phyloP scores from a whole-genome alignment of 305 asterid genomes.

The Rubia balearica region DNA sequence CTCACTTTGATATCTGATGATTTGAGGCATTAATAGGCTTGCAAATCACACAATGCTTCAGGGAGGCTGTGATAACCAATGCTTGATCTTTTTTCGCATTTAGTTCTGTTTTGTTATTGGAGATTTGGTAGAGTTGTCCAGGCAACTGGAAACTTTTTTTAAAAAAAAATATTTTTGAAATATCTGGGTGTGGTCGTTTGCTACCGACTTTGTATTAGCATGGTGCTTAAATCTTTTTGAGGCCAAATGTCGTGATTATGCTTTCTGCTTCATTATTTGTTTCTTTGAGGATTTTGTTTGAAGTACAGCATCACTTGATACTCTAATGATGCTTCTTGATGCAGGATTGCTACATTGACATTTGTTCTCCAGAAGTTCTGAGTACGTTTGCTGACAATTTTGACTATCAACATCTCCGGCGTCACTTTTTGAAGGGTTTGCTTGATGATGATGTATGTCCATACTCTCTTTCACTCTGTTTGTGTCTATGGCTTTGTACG shows the following conservation, averaged over 20 bases:
- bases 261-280: not conserved
- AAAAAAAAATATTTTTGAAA: too few relatives aligned
- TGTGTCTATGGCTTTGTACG: not conserved
- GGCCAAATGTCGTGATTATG: not conserved
- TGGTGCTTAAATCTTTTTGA: not conserved
- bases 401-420: constrained; percentile 95
- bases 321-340: constrained; percentile 17
- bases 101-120: not conserved
- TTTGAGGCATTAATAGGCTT: not conserved
- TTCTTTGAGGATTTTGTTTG: not conserved
- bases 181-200: not conserved
- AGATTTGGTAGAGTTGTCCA: not conserved
- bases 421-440: constrained; percentile 85
- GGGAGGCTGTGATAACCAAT: constrained; percentile 1
- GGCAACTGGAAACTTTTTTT: not conserved
- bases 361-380: constrained; percentile 89
- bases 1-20: not conserved
- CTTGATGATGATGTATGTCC: constrained; percentile 86
- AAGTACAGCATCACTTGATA: not conserved
- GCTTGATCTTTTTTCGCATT: not conserved
- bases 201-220: not conserved
- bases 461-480: not conserved
- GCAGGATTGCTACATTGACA: constrained; percentile 96
- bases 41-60: not conserved
- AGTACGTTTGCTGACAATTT: constrained; percentile 94